These are phyloP conservation scores for Zymoseptoria passerinii DNA, from an alignment of 2,329 filamentous ascomycete species.

Conservation along the genomic window DNA sequence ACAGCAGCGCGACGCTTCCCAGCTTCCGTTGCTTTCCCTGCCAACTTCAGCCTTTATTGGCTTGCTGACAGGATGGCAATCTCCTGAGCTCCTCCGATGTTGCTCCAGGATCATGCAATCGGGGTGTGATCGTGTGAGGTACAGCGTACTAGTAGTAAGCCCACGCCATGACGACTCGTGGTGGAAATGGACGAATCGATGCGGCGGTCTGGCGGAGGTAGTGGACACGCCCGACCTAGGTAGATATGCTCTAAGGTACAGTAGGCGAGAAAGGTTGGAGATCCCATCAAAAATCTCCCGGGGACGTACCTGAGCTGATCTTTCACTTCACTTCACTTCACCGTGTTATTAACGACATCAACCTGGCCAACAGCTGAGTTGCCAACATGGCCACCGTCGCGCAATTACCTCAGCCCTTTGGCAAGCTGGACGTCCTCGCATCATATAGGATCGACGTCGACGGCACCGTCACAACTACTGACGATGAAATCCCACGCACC, in stretches of 20 bases:
- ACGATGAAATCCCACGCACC: neutral
- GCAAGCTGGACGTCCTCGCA: neutral
- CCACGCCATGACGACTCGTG: neutral
- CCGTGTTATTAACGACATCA: neutral
- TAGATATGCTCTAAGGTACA: neutral
- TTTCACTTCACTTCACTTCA: neutral
- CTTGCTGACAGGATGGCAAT: constrained; percentile 3
- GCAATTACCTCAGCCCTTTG: neutral
- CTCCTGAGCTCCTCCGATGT: constrained; percentile 8
- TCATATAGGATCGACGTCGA: neutral
- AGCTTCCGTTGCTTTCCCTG: neutral
- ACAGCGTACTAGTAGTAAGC: no score
- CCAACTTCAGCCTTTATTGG: neutral
- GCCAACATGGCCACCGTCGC: neutral
- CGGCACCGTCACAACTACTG: neutral
- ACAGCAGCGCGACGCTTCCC: neutral
- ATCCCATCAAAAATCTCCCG: no score
- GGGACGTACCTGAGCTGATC: neutral
- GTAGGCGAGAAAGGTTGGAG: neutral
- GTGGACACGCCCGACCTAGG: neutral
- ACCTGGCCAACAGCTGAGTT: neutral
- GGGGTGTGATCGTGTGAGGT: neutral
- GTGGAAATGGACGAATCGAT: neutral
- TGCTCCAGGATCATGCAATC: constrained; percentile 2
- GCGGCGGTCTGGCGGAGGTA: neutral